Evolutionary conservation across 1,284 basidiomycete genomes (phyloP), one percentile per base, ranked within the genome.

Genomic region (Ustilago nuda): DNA sequence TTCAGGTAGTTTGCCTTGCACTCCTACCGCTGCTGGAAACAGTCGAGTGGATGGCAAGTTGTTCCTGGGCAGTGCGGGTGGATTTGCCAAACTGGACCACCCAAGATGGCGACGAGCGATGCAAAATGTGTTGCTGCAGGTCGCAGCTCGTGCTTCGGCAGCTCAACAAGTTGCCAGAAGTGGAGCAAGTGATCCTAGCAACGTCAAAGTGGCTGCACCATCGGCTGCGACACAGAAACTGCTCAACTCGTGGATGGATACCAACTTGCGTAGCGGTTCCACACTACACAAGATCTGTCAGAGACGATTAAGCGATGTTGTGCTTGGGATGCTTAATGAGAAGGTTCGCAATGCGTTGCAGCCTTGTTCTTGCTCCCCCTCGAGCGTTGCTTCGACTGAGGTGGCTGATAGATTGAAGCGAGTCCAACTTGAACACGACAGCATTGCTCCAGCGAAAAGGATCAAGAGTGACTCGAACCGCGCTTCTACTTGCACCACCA

Each of bases 41-140:
- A 50, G 52, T 15, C 48, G 59, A 23, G 17, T 48, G 5, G 66
- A 66, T 41, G 66, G 66, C 33, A 57, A 61, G 46, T 23, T 69
- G 30, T 70, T 69, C 33, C 67, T 67, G 13, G 73, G 78, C 36
- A 68, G 66, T 23, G 65, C 64, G 3, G 67, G 66, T 33, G 82
- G 82, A 9, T 72, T 79, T 30, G 73, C 65, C 54, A 85, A 85
- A 74, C 85, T 87, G 56, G 88, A 89, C 45, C 80, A 86, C 63
- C 87, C 88, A 54, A 87, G 87, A 61, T 89, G 89, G 88, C 86
- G 86, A 64, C 85, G 81, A 43, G 87, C 88, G 56, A 90, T 90
- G 84, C 87, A 89, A 60, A 91, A 90, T 72, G 88, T 92, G 53
- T 88, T 91, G 12, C 85, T 92, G 36, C 92, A 93, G 81, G 87